Percentiles rank a stretch among this genome's conserved stretches.
These are phyloP conservation scores for Ilex paraguariensis DNA, from an alignment of 305 asterid genomes.

Conservation along the genomic window DNA sequence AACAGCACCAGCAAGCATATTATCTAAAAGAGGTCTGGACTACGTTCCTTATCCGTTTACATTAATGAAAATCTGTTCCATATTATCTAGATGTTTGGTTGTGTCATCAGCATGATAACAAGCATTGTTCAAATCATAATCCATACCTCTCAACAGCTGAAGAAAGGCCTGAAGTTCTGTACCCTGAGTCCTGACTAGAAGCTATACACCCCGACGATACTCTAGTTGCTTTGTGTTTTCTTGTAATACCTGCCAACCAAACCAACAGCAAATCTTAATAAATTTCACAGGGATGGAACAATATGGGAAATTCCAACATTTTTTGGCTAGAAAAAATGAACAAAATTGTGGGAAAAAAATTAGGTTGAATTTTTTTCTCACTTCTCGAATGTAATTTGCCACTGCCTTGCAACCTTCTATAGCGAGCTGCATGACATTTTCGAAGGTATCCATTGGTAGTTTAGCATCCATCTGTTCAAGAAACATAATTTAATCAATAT, in stretches of 20 bases:
- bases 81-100: no score
- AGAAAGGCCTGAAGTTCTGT: not conserved
- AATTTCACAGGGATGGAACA: not conserved
- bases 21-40: no score
- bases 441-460: constrained; percentile 77
- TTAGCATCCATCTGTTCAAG: constrained; percentile 81
- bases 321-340: not conserved
- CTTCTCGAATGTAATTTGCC: constrained; percentile 76
- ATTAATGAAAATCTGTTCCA: no score
- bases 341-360: not conserved
- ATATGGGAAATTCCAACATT: not conserved
- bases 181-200: not conserved
- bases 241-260: constrained; percentile 48
- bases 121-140: not conserved
- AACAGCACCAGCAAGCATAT: no score
- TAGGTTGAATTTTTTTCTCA: constrained; percentile 19
- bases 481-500: not conserved
- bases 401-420: constrained; percentile 95
- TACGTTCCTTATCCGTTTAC: no score
- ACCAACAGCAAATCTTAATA: constrained; percentile 11
- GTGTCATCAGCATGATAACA: no score
- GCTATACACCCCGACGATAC: constrained; percentile 57
- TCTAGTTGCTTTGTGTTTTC: constrained; percentile 80
- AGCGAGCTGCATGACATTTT: constrained; percentile 91
- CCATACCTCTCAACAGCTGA: constrained; percentile 4